Percentiles rank a stretch among this genome's conserved stretches.
phyloP scores from a whole-genome alignment of 306 rosid genomes.

The Hylodesmum podocarpum region DNA sequence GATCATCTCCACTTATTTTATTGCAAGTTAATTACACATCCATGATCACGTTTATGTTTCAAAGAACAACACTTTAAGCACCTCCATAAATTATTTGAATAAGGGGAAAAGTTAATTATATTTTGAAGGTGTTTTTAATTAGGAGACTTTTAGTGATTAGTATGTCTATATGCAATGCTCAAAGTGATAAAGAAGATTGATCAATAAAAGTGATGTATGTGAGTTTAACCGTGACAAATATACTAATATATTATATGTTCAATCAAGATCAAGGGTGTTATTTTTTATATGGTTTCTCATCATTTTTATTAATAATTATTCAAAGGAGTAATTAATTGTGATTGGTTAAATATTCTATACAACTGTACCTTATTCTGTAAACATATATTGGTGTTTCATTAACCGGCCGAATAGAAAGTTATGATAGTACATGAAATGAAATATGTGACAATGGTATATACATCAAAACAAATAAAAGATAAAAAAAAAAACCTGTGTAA shows the following conservation, averaged over 20 bases:
- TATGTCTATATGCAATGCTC: not conserved
- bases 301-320: not conserved
- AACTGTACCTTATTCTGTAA: too few relatives aligned
- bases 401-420: not conserved
- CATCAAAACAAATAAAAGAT: not conserved
- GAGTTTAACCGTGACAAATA: not conserved
- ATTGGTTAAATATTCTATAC: not conserved
- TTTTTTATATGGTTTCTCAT: not conserved
- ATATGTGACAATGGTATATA: not conserved
- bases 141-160: not conserved
- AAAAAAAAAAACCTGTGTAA: too few relatives aligned
- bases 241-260: not conserved
- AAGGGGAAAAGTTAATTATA: not conserved
- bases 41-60: not conserved
- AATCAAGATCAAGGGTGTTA: not conserved
- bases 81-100: not conserved
- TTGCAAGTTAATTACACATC: not conserved
- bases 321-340: not conserved
- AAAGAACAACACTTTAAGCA: not conserved
- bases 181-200: not conserved
- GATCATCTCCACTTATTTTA: not conserved
- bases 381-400: not conserved
- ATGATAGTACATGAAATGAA: not conserved
- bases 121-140: not conserved
- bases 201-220: not conserved